A percentile compares a stretch with the other conserved stretches of the same genome.
These are phyloP conservation scores for Clitopilus hobsonii DNA, from an alignment of 768 basidiomycete species.

Conservation along the genomic window DNA sequence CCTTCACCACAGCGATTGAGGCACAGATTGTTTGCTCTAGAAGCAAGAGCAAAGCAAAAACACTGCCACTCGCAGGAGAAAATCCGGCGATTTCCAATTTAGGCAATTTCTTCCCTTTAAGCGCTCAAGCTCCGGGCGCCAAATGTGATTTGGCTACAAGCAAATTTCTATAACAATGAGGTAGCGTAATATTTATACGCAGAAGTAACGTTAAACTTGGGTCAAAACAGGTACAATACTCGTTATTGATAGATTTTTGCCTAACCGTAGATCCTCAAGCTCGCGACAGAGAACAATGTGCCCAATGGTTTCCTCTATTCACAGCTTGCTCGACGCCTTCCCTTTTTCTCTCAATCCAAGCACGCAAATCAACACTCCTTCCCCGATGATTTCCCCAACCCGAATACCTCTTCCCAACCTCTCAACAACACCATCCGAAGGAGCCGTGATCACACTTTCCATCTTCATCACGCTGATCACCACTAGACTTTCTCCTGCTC, in stretches of 20 bases:
- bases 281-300: no score
- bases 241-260: no score
- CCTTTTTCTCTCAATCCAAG: not conserved
- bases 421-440: slow-evolving; percentile 23
- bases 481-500: slow-evolving; percentile 27
- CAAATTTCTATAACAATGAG: not conserved
- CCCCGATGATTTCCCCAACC: slow-evolving; percentile 26
- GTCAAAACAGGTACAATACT: no score
- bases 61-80: not conserved
- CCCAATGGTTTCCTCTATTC: not conserved
- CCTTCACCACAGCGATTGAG: no score
- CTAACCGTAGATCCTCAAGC: no score
- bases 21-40: no score
- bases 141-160: no score
- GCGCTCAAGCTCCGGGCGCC: no score
- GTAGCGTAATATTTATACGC: not conserved
- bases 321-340: not conserved
- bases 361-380: slow-evolving; percentile 29
- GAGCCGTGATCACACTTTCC: slow-evolving; percentile 28
- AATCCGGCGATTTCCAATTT: no score
- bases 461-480: slow-evolving; percentile 38
- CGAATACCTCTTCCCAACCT: slow-evolving; percentile 27
- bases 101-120: no score
- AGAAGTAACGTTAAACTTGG: not conserved
- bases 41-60: not conserved